phyloP scores from a whole-genome alignment of 75 land plant genomes.

The Cunninghamia lanceolata region DNA sequence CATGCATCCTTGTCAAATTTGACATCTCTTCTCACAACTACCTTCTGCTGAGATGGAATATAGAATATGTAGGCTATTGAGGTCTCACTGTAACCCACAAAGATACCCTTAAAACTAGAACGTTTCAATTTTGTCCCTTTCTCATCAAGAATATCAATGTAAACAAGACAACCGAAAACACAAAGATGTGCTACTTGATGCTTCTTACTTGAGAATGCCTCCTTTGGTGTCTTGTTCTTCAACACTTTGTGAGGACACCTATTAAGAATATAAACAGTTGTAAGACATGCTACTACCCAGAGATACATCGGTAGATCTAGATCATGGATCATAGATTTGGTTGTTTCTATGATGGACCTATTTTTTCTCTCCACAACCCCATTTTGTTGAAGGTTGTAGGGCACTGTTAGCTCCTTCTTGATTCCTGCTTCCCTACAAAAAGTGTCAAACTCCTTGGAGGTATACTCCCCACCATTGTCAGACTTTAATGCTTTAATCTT shows the following conservation, averaged over 20 bases:
- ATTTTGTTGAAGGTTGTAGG: neutral
- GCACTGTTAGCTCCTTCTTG: neutral
- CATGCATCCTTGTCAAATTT: too few relatives aligned
- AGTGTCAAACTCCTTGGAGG: neutral
- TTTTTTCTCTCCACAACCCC: neutral
- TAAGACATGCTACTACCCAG: neutral
- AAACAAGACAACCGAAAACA: too few relatives aligned
- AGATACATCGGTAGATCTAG: neutral
- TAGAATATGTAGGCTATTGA: too few relatives aligned
- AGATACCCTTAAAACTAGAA: too few relatives aligned
- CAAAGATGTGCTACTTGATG: too few relatives aligned
- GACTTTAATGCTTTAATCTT: neutral
- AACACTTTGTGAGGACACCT: neutral
- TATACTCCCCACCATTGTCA: neutral
- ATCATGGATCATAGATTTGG: neutral
- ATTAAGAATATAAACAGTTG: neutral
- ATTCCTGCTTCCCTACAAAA: neutral
- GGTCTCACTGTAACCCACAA: too few relatives aligned
- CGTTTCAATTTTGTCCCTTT: too few relatives aligned
- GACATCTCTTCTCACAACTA: too few relatives aligned
- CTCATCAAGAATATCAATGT: too few relatives aligned
- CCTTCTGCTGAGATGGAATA: too few relatives aligned
- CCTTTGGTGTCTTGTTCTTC: too few relatives aligned
- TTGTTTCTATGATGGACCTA: neutral
- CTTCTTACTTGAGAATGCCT: too few relatives aligned